phyloP scores from a whole-genome alignment of 805 yeast species.

The Sungouiella blattae region DNA sequence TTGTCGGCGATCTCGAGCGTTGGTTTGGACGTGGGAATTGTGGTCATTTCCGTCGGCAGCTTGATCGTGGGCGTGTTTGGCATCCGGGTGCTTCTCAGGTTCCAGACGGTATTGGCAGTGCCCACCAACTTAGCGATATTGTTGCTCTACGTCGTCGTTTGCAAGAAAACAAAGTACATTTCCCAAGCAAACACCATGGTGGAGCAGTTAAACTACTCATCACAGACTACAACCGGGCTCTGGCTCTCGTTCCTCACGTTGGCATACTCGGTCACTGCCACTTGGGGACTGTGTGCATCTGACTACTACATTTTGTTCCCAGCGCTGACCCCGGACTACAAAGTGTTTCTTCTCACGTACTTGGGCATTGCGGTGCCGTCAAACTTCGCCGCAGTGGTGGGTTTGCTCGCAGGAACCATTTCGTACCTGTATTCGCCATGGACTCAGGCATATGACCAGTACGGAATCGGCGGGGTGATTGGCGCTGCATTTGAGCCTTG shows the following conservation, averaged over 20 bases:
- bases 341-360: slow-evolving; percentile 27
- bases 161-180: slow-evolving; percentile 19
- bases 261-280: slow-evolving; percentile 33
- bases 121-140: slow-evolving; percentile 29
- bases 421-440: slow-evolving; percentile 31
- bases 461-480: slow-evolving; percentile 33
- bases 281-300: slow-evolving; percentile 35
- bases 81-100: slow-evolving; percentile 25
- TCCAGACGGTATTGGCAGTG: slow-evolving; percentile 26
- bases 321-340: slow-evolving; percentile 22
- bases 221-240: slow-evolving; percentile 24
- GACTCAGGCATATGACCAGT: slow-evolving; percentile 24
- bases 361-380: slow-evolving; percentile 28
- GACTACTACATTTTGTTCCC: slow-evolving; percentile 34
- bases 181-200: slow-evolving; percentile 16
- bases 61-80: slow-evolving; percentile 32
- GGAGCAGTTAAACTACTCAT: slow-evolving; percentile 8
- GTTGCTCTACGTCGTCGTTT: slow-evolving; percentile 30
- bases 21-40: slow-evolving; percentile 8
- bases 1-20: slow-evolving; percentile 15
- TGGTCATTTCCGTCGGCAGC: slow-evolving; percentile 24
- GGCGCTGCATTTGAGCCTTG: slow-evolving; percentile 31
- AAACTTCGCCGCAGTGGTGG: slow-evolving; percentile 31
- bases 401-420: slow-evolving; percentile 28
- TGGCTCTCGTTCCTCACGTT: slow-evolving; percentile 34